Evolutionary conservation across 1,139 yeast genomes (phyloP).

Genomic region (Hansenula sp.): DNA sequence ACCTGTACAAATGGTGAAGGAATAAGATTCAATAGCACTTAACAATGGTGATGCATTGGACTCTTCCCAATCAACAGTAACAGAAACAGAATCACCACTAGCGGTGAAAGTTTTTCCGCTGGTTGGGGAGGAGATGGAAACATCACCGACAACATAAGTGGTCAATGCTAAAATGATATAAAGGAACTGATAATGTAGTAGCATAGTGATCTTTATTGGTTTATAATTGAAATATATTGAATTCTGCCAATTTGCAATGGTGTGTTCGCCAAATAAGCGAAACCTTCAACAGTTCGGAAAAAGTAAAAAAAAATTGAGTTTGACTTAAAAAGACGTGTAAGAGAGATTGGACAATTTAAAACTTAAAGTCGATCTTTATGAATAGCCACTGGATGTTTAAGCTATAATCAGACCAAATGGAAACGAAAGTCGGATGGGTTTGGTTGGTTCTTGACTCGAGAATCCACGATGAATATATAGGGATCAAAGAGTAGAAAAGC

Average conservation of each 20-base stretch:
- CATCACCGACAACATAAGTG: constrained; percentile 39
- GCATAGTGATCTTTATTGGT: not conserved
- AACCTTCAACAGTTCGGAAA: too few species aligned
- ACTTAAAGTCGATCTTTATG: too few species aligned
- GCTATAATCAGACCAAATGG: too few species aligned
- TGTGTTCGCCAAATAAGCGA: too few species aligned
- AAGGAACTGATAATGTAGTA: not conserved
- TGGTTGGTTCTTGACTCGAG: too few species aligned
- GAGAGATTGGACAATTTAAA: too few species aligned
- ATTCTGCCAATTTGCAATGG: not conserved
- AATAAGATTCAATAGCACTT: constrained; percentile 38
- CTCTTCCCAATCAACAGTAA: constrained; percentile 63
- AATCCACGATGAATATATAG: too few species aligned
- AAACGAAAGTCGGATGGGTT: too few species aligned
- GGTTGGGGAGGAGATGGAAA: constrained; percentile 49
- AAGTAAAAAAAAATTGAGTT: too few species aligned
- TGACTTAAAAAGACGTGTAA: too few species aligned
- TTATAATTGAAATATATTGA: not conserved
- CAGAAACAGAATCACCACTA: constrained; percentile 39
- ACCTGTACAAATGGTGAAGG: constrained; percentile 69
- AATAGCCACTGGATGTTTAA: too few species aligned
- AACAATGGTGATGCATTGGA: constrained; percentile 44
- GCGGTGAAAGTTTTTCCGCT: constrained; percentile 46
- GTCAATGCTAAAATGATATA: not conserved
- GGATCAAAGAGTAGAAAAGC: too few species aligned